Evolutionary conservation across 805 yeast species (phyloP).

Genomic region (Diddensiella santjacobensis): DNA sequence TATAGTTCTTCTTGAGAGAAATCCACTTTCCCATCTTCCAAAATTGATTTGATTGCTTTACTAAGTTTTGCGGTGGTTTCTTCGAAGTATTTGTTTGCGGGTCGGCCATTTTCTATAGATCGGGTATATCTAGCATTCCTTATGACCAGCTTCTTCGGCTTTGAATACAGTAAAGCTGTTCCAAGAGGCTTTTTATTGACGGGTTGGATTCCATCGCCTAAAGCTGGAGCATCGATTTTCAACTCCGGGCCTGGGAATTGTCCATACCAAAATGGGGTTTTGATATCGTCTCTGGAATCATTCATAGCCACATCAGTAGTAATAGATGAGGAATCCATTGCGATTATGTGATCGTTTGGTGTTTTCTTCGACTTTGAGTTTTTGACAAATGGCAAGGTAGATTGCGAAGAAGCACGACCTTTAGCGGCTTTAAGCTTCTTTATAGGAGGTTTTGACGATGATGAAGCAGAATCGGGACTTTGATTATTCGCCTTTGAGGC

Average conservation of each 20-base stretch:
- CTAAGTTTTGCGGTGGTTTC: slow-evolving; percentile 16
- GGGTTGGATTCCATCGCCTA: slow-evolving; percentile 1
- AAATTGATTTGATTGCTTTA: slow-evolving; percentile 18
- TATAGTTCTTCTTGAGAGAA: slow-evolving; percentile 31
- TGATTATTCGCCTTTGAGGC: not conserved
- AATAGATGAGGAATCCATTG: not conserved
- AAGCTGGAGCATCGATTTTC: slow-evolving; percentile 1
- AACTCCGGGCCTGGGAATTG: slow-evolving; percentile 14
- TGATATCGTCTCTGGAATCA: not conserved
- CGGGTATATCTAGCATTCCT: slow-evolving; percentile 1
- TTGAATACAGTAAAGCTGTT: not conserved
- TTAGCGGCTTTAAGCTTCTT: not conserved
- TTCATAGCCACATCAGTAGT: not conserved
- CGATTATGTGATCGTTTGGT: no score
- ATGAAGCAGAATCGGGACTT: not conserved
- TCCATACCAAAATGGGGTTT: not conserved
- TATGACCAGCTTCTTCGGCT: slow-evolving; percentile 5
- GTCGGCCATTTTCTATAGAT: not conserved
- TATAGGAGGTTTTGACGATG: not conserved
- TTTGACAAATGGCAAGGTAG: not conserved
- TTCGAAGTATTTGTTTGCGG: slow-evolving; percentile 12
- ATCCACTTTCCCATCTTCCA: slow-evolving; percentile 7
- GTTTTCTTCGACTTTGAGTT: not conserved
- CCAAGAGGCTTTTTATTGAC: not conserved
- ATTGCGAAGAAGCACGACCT: not conserved